Conservation (phyloP, 768 basidiomycete genomes). For the Phylloporus sp. region DNA sequence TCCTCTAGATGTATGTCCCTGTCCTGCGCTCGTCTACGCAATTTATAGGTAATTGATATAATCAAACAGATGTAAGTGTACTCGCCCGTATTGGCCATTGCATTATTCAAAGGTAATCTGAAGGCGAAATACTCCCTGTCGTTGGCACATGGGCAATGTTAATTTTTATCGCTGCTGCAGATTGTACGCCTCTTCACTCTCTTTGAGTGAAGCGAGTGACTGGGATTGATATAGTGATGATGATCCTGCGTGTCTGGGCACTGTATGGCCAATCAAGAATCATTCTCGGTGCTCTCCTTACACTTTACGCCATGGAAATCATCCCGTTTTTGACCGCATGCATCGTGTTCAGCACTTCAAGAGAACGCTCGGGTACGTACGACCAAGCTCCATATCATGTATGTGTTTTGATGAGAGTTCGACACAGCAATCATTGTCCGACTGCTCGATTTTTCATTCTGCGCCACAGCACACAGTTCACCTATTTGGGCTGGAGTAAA, state of each 20-base stretch:
- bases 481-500: background rate
- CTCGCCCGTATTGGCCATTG: background rate
- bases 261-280: conserved; percentile 8
- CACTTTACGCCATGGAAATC: conserved; percentile 2
- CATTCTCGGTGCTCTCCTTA: conserved; percentile 9
- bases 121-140: conserved; percentile 3
- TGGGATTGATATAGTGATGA: conserved; percentile 2
- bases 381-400: too few relatives aligned
- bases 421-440: too few relatives aligned
- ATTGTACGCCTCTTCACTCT: conserved; percentile 2
- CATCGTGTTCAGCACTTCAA: background rate
- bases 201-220: background rate
- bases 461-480: background rate
- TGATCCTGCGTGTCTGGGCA: conserved; percentile 17
- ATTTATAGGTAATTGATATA: background rate
- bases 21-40: too few relatives aligned
- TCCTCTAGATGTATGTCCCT: background rate
- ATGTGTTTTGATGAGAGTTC: too few relatives aligned
- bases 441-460: conserved; percentile 1
- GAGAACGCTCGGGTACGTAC: background rate
- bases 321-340: background rate
- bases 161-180: conserved; percentile 5
- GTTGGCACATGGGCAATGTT: background rate
- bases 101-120: background rate
- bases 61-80: background rate